Evolutionary conservation across 495 filamentous ascomycete species (phyloP).

Genomic region (Xylaria curta): DNA sequence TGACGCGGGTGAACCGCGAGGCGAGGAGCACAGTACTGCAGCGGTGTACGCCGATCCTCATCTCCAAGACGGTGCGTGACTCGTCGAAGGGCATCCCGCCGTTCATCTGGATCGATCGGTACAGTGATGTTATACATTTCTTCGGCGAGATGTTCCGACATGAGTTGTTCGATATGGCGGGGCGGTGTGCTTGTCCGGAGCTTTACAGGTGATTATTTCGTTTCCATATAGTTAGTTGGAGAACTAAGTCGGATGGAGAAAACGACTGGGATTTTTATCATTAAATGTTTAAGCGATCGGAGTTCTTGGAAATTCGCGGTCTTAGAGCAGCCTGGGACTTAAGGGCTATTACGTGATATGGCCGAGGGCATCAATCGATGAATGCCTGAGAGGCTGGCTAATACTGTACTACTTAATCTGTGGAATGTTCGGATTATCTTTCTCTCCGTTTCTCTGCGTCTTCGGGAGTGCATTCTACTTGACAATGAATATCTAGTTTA

Average conservation of each 20-base stretch:
- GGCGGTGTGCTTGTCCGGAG: slow-evolving; percentile 18
- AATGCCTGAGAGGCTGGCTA: not conserved
- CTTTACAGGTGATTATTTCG: slow-evolving; percentile 17
- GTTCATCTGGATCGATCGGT: slow-evolving; percentile 28
- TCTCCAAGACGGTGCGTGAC: slow-evolving; percentile 7
- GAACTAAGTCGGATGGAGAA: not conserved
- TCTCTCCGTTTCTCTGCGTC: not conserved
- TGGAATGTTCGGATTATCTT: not conserved
- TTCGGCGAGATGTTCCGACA: slow-evolving; percentile 17
- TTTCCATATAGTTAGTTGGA: not conserved
- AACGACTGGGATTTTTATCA: not conserved
- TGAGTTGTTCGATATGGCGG: slow-evolving; percentile 24
- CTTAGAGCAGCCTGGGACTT: not conserved
- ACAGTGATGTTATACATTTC: slow-evolving; percentile 26
- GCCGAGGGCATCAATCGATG: not conserved
- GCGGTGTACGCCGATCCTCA: slow-evolving; percentile 15
- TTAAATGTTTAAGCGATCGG: not conserved
- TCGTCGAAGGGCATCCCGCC: slow-evolving; percentile 10
- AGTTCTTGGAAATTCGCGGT: not conserved
- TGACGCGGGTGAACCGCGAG: slow-evolving; percentile 19
- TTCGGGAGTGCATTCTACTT: not conserved
- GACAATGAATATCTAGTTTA: not conserved
- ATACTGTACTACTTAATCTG: not conserved
- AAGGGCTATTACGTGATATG: too few species aligned
- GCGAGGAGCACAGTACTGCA: slow-evolving; percentile 16